phyloP scores from a whole-genome alignment of 768 basidiomycete genomes.

The Leccinum fibrillosum region DNA sequence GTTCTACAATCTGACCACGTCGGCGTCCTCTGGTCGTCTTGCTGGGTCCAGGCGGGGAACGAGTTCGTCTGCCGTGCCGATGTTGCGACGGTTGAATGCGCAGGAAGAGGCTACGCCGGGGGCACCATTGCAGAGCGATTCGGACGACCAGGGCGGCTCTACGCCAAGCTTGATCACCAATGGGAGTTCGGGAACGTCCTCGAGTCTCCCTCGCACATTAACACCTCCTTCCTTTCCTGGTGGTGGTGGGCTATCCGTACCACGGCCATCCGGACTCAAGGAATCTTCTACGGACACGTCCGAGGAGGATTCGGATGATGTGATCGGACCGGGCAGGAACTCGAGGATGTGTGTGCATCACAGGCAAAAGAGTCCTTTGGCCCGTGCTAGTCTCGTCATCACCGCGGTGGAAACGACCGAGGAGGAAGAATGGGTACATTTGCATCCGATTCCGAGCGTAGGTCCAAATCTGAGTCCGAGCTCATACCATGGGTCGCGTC shows the following conservation, averaged over 20 bases:
- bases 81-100: constrained; percentile 18
- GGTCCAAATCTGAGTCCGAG: not conserved
- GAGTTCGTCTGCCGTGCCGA: constrained; percentile 9
- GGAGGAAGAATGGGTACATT: constrained; percentile 7
- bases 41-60: not conserved
- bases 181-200: constrained; percentile 16
- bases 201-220: constrained; percentile 8
- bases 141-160: constrained; percentile 4
- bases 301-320: constrained; percentile 16
- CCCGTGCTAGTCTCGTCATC: not conserved
- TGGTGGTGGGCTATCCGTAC: constrained; percentile 10
- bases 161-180: constrained; percentile 25
- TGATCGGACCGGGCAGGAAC: not conserved
- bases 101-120: constrained; percentile 8
- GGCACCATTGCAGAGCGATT: not conserved
- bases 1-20: constrained; percentile 8
- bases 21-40: constrained; percentile 4
- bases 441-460: not conserved
- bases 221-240: constrained; percentile 6
- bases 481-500: constrained; percentile 8
- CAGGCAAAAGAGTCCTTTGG: constrained; percentile 7
- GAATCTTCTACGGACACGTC: constrained; percentile 16
- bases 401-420: not conserved
- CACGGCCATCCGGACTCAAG: constrained; percentile 21
- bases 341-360: constrained; percentile 2